Evolutionary conservation across 169 alveolate species (phyloP).

Genomic region (Cryptosporidium andersoni): DNA sequence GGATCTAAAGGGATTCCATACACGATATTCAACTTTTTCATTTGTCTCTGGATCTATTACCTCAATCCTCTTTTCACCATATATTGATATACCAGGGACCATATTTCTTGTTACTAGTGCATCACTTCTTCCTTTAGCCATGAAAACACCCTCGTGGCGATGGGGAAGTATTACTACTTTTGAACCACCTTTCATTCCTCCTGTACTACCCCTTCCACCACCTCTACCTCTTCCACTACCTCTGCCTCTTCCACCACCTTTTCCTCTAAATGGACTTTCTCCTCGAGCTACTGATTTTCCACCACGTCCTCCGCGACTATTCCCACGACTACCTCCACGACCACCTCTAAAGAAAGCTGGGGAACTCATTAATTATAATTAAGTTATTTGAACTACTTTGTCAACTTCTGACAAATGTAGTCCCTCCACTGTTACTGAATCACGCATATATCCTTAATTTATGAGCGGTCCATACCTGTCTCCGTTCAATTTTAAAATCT

Average conservation of each 20-base stretch:
- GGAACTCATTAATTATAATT: neutral
- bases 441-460: constrained; percentile 11
- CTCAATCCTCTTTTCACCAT: constrained; percentile 97
- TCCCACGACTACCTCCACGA: constrained; percentile 76
- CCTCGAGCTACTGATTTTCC: constrained; percentile 27
- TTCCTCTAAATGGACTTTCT: constrained; percentile 73
- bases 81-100: constrained; percentile 98
- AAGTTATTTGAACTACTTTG: neutral
- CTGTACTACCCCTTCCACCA: constrained; percentile 80
- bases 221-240: constrained; percentile 81
- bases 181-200: constrained; percentile 86
- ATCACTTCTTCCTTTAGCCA: constrained; percentile 95
- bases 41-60: constrained; percentile 86
- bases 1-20: constrained; percentile 99
- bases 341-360: constrained; percentile 66
- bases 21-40: constrained; percentile 96
- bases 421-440: constrained; percentile 10
- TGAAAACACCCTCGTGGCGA: constrained; percentile 95
- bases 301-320: constrained; percentile 77
- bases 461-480: constrained; percentile 67
- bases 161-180: constrained; percentile 94
- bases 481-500: neutral
- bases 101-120: constrained; percentile 94
- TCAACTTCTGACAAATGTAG: constrained; percentile 47
- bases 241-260: constrained; percentile 79